These are phyloP conservation scores for Tolypocladium amazonense DNA, from an alignment of 2,329 filamentous ascomycete species.

Conservation along the genomic window DNA sequence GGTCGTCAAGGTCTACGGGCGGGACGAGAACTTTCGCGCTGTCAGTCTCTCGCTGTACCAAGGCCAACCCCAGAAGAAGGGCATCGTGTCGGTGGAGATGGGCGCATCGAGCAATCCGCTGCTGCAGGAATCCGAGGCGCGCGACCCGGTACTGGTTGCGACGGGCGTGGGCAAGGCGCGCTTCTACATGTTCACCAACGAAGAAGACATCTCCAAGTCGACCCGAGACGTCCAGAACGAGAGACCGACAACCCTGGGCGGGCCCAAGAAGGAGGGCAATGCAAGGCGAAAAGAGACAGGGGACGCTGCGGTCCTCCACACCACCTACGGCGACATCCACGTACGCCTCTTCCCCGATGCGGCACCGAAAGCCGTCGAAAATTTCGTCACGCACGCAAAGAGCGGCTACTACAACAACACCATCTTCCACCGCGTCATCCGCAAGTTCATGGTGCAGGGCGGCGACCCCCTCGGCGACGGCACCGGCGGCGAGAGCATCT, in stretches of 20 bases:
- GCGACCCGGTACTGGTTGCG: conserved; percentile 78
- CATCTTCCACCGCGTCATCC: conserved; percentile 93
- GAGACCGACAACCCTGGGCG: conserved; percentile 59
- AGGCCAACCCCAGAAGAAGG: conserved; percentile 89
- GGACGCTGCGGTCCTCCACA: conserved; percentile 77
- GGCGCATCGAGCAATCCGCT: conserved; percentile 90
- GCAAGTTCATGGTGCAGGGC: conserved; percentile 98
- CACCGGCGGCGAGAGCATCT: conserved; percentile 77
- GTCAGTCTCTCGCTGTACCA: conserved; percentile 84
- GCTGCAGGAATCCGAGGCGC: conserved; percentile 78
- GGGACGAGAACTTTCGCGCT: conserved; percentile 78
- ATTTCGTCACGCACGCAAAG: conserved; percentile 86
- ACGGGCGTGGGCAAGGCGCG: conserved; percentile 81
- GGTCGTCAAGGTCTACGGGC: conserved; percentile 80
- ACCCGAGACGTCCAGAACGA: conserved; percentile 92
- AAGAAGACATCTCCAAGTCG: conserved; percentile 71
- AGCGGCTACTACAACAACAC: conserved; percentile 95
- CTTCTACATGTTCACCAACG: conserved; percentile 98
- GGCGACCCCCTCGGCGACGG: conserved; percentile 91
- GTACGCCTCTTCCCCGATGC: conserved; percentile 87
- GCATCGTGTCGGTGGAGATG: conserved; percentile 90
- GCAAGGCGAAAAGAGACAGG: conserved; percentile 60
- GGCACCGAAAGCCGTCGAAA: conserved; percentile 90
- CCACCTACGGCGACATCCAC: conserved; percentile 86
- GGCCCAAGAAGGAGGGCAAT: conserved; percentile 35